phyloP scores from a whole-genome alignment of 169 alveolate genomes.

The Pseudocohnilembus persalinus region DNA sequence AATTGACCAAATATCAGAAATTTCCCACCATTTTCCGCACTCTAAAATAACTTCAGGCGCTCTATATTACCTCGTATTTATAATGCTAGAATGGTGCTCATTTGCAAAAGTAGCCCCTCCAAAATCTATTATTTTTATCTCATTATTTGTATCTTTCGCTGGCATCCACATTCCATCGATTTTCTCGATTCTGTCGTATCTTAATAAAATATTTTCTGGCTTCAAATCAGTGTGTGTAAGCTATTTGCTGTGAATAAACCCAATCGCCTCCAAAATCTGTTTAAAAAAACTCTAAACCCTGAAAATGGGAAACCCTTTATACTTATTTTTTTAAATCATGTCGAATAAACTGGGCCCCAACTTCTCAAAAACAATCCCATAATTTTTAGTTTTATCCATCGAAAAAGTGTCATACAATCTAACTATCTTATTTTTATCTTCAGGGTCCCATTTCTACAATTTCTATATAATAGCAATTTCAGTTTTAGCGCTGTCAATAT shows the following conservation, averaged over 20 bases:
- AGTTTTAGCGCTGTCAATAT: conserved; percentile 95
- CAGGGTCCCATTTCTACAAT: conserved; percentile 84
- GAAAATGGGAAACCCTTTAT: conserved; percentile 90
- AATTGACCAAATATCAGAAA: conserved; percentile 96
- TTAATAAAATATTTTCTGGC: conserved; percentile 96
- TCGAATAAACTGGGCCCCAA: conserved; percentile 96
- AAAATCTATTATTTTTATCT: conserved; percentile 96
- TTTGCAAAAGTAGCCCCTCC: conserved; percentile 98
- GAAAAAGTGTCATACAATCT: conserved; percentile 87
- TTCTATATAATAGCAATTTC: conserved; percentile 94
- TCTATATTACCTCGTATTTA: conserved; percentile 98
- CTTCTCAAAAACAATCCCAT: conserved; percentile 95
- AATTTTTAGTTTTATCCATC: conserved; percentile 77
- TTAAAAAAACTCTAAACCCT: conserved; percentile 92
- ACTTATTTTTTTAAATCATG: conserved; percentile 90
- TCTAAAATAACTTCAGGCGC: conserved; percentile 98
- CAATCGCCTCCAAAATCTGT: conserved; percentile 91
- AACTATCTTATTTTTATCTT: conserved; percentile 88
- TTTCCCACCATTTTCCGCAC: conserved; percentile 89
- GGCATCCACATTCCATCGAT: conserved; percentile 76
- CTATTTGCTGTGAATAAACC: conserved; percentile 88
- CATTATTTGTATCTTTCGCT: conserved; percentile 41
- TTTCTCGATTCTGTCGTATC: conserved; percentile 93
- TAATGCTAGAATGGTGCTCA: conserved; percentile 95
- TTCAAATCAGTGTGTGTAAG: conserved; percentile 99